phyloP scores from a whole-genome alignment of 148 eudicot genomes.

The Vaccinium macrocarpon region DNA sequence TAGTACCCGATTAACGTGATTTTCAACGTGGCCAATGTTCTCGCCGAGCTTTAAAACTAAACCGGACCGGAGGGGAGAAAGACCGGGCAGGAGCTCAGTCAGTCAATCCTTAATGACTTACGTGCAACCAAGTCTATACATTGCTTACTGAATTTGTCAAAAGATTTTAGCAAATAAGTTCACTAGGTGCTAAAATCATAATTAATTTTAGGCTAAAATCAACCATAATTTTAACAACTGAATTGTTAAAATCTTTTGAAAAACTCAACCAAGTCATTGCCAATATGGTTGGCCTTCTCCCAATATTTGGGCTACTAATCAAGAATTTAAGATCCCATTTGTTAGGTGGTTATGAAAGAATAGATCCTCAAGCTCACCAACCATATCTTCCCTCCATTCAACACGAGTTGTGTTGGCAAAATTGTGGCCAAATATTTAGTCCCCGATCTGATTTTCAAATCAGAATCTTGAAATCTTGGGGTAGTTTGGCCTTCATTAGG shows the following conservation, averaged over 20 bases:
- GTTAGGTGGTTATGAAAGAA: neutral
- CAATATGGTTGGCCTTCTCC: neutral
- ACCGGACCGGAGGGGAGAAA: too few species aligned
- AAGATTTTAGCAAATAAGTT: too few species aligned
- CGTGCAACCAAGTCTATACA: neutral
- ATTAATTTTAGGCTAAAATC: too few species aligned
- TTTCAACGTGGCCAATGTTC: too few species aligned
- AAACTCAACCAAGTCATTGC: neutral
- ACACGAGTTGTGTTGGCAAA: neutral
- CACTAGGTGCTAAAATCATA: too few species aligned
- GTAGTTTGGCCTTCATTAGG: neutral
- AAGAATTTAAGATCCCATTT: neutral
- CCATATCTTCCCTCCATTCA: neutral
- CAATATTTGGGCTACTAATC: neutral
- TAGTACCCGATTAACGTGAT: too few species aligned
- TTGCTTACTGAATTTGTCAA: neutral
- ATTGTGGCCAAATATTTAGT: neutral
- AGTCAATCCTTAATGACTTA: neutral
- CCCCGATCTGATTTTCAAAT: neutral
- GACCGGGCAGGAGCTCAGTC: too few species aligned
- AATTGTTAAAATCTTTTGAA: too few species aligned
- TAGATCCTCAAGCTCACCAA: neutral
- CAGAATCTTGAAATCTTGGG: neutral
- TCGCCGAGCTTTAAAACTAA: too few species aligned
- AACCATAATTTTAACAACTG: too few species aligned